A percentile compares a stretch with the other conserved stretches of the same genome.
Conservation (phyloP, 73 alveolate genomes). For the Paramecium primaurelia region DNA sequence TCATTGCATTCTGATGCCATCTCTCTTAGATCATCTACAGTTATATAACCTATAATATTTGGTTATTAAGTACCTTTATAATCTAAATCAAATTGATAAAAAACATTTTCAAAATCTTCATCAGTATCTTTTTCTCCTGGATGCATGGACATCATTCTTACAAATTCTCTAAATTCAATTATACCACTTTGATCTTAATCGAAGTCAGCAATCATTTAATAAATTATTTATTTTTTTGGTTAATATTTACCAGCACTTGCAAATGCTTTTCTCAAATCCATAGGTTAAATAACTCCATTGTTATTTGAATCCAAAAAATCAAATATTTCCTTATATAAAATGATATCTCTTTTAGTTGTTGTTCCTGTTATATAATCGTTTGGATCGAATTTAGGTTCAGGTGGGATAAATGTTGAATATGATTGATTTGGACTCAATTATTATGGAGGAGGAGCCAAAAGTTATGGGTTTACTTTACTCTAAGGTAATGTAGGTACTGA, state of each 20-base stretch:
- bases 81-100: conserved; percentile 22
- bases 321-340: conserved; percentile 22
- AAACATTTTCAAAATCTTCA: background rate
- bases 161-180: conserved; percentile 45
- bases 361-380: background rate
- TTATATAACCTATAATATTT: background rate
- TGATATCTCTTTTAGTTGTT: background rate
- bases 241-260: background rate
- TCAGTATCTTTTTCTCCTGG: conserved; percentile 28
- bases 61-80: background rate
- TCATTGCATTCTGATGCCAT: conserved; percentile 24
- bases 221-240: conserved; percentile 12
- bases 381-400: conserved; percentile 48
- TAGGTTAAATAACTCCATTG: conserved; percentile 44
- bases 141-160: conserved; percentile 37
- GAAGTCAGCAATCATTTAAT: conserved; percentile 26
- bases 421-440: conserved; percentile 8
- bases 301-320: conserved; percentile 38
- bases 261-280: conserved; percentile 50
- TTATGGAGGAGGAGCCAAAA: background rate
- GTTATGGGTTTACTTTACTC: background rate
- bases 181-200: conserved; percentile 43
- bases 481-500: background rate
- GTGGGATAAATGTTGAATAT: background rate
- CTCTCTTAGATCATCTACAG: conserved; percentile 25